Conservation (phyloP, 306 rosid species). For the Cucurbita maxima region DNA sequence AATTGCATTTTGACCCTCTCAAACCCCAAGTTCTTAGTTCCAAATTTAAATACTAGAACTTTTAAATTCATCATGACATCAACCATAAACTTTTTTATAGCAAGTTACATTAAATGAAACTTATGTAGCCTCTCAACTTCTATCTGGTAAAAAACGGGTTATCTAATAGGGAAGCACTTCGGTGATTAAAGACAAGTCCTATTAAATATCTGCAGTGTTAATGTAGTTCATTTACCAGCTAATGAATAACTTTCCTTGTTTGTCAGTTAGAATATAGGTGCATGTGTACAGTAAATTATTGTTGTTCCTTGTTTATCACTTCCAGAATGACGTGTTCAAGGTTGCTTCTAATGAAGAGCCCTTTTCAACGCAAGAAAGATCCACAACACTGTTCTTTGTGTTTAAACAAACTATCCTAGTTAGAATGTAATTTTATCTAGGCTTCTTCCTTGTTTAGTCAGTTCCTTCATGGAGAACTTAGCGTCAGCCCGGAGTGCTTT, state of each 20-base stretch:
- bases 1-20: neutral
- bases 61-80: neutral
- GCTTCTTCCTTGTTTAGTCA: neutral
- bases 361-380: neutral
- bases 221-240: neutral
- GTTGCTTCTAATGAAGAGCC: neutral
- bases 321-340: neutral
- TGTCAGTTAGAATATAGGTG: neutral
- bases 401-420: neutral
- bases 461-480: neutral
- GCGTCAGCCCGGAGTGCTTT: neutral
- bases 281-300: neutral
- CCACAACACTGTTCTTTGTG: neutral
- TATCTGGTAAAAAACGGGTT: neutral
- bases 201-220: neutral
- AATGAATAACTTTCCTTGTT: neutral
- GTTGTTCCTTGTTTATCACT: neutral
- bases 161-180: neutral
- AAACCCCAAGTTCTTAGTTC: neutral
- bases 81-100: neutral
- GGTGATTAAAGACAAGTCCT: neutral
- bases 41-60: neutral
- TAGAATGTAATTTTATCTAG: neutral
- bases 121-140: neutral
- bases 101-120: neutral